Evolutionary conservation across 208 protist species (phyloP).

Genomic region (Trypanosoma boissoni): DNA sequence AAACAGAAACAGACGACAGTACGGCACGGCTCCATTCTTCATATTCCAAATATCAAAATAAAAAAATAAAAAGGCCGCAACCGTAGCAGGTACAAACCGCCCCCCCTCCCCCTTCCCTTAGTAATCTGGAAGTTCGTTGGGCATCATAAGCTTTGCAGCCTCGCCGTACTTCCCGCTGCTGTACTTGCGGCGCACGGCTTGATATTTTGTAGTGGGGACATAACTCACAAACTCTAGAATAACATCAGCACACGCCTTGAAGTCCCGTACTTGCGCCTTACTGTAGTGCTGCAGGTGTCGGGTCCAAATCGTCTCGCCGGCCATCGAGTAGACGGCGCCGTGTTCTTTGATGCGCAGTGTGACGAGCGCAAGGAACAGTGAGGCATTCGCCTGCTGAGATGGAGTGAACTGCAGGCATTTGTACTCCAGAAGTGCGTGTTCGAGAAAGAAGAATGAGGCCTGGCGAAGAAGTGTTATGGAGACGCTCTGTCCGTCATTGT

Average conservation of each 20-base stretch:
- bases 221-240: slow-evolving; percentile 82
- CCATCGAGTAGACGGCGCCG: slow-evolving; percentile 5
- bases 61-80: slow-evolving; percentile 15
- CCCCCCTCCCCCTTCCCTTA: slow-evolving; percentile 3
- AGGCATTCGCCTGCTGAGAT: slow-evolving; percentile 90
- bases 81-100: not conserved
- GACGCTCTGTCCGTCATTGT: slow-evolving; percentile 38
- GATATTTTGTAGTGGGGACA: slow-evolving; percentile 80
- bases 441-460: slow-evolving; percentile 83
- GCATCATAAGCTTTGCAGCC: slow-evolving; percentile 64
- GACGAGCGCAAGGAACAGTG: slow-evolving; percentile 87
- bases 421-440: slow-evolving; percentile 85
- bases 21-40: no score
- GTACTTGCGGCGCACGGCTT: slow-evolving; percentile 88
- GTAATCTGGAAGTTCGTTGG: slow-evolving; percentile 48
- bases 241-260: slow-evolving; percentile 69
- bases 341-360: slow-evolving; percentile 55
- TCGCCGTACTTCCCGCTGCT: slow-evolving; percentile 72
- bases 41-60: slow-evolving; percentile 2
- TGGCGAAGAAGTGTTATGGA: slow-evolving; percentile 43
- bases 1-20: slow-evolving; percentile 4
- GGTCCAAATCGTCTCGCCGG: slow-evolving; percentile 45
- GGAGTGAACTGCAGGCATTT: slow-evolving; percentile 91
- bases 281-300: slow-evolving; percentile 67
- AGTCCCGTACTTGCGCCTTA: slow-evolving; percentile 51